Evolutionary conservation across 345 rosid species (phyloP).

Genomic region (Euphorbia peplus): DNA sequence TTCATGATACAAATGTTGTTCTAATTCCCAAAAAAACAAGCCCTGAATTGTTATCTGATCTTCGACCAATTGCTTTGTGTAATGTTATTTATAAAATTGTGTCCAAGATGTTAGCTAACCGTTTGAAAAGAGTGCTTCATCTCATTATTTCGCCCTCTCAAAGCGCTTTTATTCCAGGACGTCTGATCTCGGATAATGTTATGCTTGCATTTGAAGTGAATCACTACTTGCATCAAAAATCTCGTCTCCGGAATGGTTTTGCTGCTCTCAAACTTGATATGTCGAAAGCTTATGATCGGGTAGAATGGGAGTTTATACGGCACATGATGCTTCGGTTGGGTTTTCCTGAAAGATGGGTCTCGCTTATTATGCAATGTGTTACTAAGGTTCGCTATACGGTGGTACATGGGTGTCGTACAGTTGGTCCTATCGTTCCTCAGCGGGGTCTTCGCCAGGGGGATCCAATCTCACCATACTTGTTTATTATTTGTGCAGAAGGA

Average conservation of each 20-base stretch:
- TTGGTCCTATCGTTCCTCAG: not conserved
- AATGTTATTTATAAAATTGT: not conserved
- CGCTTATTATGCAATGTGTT: not conserved
- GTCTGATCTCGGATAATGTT: not conserved
- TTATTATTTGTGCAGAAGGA: not conserved
- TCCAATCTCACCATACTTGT: not conserved
- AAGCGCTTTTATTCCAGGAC: not conserved
- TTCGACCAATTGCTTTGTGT: not conserved
- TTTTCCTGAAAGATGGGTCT: not conserved
- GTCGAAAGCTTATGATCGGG: not conserved
- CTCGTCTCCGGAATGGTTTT: no score
- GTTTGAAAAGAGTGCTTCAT: not conserved
- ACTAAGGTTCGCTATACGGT: not conserved
- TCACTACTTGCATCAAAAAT: not conserved
- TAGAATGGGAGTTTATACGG: not conserved
- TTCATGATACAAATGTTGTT: not conserved
- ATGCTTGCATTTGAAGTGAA: not conserved
- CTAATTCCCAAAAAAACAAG: not conserved
- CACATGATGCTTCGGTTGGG: not conserved
- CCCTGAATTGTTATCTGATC: not conserved
- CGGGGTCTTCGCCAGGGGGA: not conserved
- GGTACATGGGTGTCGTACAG: not conserved
- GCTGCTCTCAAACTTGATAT: not conserved
- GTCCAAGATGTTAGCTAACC: not conserved
- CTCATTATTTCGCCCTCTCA: not conserved